phyloP scores from a whole-genome alignment of 345 rosid species.

The Cardamine resedifolia region DNA sequence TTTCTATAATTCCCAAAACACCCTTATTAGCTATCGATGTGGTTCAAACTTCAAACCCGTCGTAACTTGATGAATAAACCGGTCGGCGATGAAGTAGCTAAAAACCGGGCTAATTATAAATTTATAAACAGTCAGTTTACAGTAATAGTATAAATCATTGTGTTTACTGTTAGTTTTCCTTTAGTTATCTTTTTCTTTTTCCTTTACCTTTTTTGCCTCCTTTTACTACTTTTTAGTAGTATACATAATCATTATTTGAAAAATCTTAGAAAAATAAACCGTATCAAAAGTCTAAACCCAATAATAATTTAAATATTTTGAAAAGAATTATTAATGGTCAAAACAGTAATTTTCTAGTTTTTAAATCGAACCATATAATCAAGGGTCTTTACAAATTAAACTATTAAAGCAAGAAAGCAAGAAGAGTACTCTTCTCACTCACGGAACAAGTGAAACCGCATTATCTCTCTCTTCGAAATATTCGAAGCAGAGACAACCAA shows the following conservation, averaged over 20 bases:
- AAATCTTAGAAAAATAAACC: background rate
- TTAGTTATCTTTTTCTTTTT: background rate
- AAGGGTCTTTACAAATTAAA: background rate
- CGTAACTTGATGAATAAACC: conserved; percentile 12
- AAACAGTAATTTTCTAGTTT: conserved; percentile 3
- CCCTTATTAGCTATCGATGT: conserved; percentile 12
- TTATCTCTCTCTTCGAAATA: background rate
- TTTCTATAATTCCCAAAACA: conserved; percentile 3
- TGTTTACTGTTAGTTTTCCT: background rate
- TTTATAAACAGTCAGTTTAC: background rate
- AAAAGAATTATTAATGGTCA: conserved; percentile 11
- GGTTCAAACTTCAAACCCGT: background rate
- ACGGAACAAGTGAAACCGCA: conserved; percentile 32
- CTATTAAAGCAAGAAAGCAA: conserved; percentile 25
- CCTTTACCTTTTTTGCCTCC: background rate
- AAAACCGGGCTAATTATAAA: background rate
- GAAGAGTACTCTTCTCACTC: conserved; percentile 29
- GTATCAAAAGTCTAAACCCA: conserved; percentile 18
- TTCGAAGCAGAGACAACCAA: conserved; percentile 36
- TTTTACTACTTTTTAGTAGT: background rate
- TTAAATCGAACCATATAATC: conserved; percentile 5
- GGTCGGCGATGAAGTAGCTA: conserved; percentile 3
- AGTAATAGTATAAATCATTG: conserved; percentile 9
- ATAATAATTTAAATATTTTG: background rate
- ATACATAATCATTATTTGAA: background rate